Base-by-base conservation (phyloP, 2,329 filamentous ascomycete genomes). In the Alternaria sp. region DNA sequence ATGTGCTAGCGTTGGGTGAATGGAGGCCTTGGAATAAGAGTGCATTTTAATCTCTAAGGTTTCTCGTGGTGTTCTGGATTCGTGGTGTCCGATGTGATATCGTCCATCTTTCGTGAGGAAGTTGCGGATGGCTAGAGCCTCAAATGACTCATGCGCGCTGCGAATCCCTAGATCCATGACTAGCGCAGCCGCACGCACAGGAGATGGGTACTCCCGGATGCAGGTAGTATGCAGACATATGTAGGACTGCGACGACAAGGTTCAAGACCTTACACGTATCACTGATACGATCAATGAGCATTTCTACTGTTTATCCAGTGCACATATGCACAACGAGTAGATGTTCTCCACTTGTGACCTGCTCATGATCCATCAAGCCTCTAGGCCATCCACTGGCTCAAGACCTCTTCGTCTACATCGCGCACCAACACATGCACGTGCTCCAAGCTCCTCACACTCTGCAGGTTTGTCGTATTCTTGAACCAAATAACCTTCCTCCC, bases 401-500 rank as follows among this genome's bases (percentile, higher is more conserved):
- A 51, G 2, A 73, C 61, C 23, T 67, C 82, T 17, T 93, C 68
- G 86, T 90, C 71, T 87, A 91, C 65, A 84, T 92, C 42, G 87
- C 89, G 59, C 84, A 87, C 62, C 87, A 89, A 24, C 86, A 95
- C 46, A 92, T 97, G 74, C 85, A 90, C 54, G 87, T 88, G 5
- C 90, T 92, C 74, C 90, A 92, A 77, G 84, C 86, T 54, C 53
- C 85, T 77, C 44, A 89, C 85, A 65, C 85, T 87, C 74, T 88
- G 86, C 73, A 88, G 67, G 36, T 80, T 81, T 8, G 82, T 83
- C 80, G 85, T 87, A 66, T 88, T 89, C 80, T 87, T 88, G 69
- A 88, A 89, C 86, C 86, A 89, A 56, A 86, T 70, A 24, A 88
- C 82, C 63, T 81, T 81, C 21, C 80, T 80, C 23, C 78, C 75